Evolutionary conservation across 2,329 filamentous ascomycete species (phyloP), one percentile per base, ranked within the genome.

Genomic region (Xylariales sp.): DNA sequence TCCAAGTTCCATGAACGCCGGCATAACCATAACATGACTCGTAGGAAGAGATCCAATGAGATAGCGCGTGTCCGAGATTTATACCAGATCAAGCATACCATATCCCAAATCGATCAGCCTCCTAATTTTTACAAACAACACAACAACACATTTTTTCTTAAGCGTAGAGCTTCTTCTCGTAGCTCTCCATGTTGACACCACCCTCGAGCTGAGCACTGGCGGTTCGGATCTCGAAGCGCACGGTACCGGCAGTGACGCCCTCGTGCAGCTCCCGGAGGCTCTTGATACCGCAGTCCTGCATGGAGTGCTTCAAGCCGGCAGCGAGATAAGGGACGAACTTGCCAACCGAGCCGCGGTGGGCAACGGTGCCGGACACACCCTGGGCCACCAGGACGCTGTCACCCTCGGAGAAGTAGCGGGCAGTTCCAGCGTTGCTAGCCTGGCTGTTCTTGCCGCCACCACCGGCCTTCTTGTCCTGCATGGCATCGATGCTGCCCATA

Each of bases 131-230:
- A n/a, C n/a, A n/a, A n/a, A n/a, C n/a, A n/a, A n/a, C n/a, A n/a
- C n/a, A n/a, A n/a, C n/a, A n/a, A n/a, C n/a, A n/a, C n/a, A n/a
- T n/a, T n/a, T n/a, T n/a, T n/a, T 8, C 23, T 38, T 38, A 38
- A 17, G 89, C 88, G 69, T 95, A 98, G 51, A 98, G 85, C 79
- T 97, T 98, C 85, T 98, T 98, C 76, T 97, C 93, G 63, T 95
- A 97, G 62, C 88, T 91, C 73, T 97, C 89, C 76, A 98, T 89
- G 70, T 97, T 94, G 45, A 98, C 90, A 60, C 91, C 93, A 48
- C 93, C 93, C 74, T 98, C 93, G 42, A 94, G 77, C 77, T 95
- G 89, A 35, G 93, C 93, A 65, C 89, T 95, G 43, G 89, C 85
- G 44, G 89, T 97, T 54, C 93, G 78, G 57, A 97, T 76, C 74